Evolutionary conservation across 345 rosid genomes (phyloP), one percentile per base, ranked within the genome.

Genomic region (Alliaria petiolata): DNA sequence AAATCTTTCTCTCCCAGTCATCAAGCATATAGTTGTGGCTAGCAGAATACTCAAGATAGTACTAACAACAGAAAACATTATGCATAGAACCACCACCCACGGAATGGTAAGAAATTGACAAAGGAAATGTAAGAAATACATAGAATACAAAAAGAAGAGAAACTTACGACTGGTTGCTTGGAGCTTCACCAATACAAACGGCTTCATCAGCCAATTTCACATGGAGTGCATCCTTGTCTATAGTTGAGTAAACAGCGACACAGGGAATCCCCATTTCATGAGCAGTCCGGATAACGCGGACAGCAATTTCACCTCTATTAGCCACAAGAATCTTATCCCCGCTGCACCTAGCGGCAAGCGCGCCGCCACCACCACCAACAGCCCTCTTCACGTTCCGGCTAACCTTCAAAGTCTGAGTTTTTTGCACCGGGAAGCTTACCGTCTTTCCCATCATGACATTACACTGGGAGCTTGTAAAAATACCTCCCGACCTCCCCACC

Each of bases 171-270:
- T 95, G 97, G 71, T 78, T 95, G 80, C 99, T 95, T 0, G 99
- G 97, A 45, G 99, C 99, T 88, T 95, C 99, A 55, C 99, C 99
- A 13, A 95, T 95, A 72, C 99, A 95, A 77, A 95, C 91, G 0
- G 99, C 86, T 72, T 89, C 96, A 74, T 95, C 97, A 62, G 99
- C 97, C 80, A 95, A 78, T 75, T 91, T 91, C 11, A 95, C 97
- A 76, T 91, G 99, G 6, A 95, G 93, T 1, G 97, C 99, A 70
- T 91, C 99, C 80, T 88, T 95, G 54, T 95, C 99, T 14, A 89
- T 95, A 3, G 96, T 95, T 0, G 97, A 95, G 77, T 95, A 95
- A 50, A 95, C 97, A 74, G 96, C 95, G 64, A 95, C 99, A 80
- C 99, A 95, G 31, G 99, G 97, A 16, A 95, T 91, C 60, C 97